Conservation (phyloP, 1,139 yeast species). For the Blastobotrys ciferrii region DNA sequence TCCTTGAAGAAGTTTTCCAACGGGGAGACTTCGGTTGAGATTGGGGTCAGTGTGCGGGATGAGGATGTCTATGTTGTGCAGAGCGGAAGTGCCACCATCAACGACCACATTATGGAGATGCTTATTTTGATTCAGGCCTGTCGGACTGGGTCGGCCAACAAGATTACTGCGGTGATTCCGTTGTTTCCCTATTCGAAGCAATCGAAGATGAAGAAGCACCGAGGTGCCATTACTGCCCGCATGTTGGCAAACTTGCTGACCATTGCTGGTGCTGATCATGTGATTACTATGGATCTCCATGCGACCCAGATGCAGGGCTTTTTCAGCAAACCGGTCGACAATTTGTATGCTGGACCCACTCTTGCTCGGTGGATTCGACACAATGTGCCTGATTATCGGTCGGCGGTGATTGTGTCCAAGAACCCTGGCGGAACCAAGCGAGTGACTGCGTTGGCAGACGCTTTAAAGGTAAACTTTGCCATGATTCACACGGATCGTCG, state of each 20-base stretch:
- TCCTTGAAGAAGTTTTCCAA: constrained; percentile 87
- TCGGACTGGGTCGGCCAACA: constrained; percentile 95
- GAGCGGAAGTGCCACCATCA: constrained; percentile 83
- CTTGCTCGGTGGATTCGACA: constrained; percentile 95
- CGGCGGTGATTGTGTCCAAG: constrained; percentile 87
- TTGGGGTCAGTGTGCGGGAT: constrained; percentile 91
- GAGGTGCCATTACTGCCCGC: constrained; percentile 99
- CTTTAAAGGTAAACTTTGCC: constrained; percentile 92
- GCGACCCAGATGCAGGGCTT: constrained; percentile 99
- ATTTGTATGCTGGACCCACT: constrained; percentile 93
- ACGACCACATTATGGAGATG: constrained; percentile 96
- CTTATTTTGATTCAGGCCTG: constrained; percentile 91
- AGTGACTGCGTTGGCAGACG: constrained; percentile 95
- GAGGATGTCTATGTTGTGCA: constrained; percentile 96
- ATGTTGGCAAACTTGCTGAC: constrained; percentile 93
- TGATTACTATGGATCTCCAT: constrained; percentile 95
- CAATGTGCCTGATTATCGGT: constrained; percentile 76
- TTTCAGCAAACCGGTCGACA: constrained; percentile 95
- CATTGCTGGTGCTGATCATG: constrained; percentile 99
- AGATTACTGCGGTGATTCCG: constrained; percentile 95
- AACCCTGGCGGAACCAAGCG: constrained; percentile 99
- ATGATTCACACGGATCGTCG: constrained; percentile 99
- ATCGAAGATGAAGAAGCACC: constrained; percentile 94
- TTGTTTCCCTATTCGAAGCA: constrained; percentile 98
- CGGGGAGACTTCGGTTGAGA: constrained; percentile 96